Conservation (phyloP, 176 grass and related monocot species). For the Pharus latifolius region DNA sequence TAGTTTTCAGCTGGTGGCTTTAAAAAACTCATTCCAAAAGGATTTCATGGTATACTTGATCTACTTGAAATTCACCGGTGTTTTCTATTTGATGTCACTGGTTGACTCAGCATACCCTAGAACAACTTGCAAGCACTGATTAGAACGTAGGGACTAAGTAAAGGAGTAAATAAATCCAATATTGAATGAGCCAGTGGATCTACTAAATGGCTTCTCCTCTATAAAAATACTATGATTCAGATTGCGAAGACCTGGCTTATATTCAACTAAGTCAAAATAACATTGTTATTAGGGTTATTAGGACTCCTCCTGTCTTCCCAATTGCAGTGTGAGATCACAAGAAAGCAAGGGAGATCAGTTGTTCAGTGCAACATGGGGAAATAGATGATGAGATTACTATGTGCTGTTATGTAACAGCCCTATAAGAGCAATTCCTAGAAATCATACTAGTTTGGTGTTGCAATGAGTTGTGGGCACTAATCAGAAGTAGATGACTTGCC, state of each 20-base stretch:
- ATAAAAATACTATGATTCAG: neutral
- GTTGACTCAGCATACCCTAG: neutral
- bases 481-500: constrained; percentile 31
- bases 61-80: neutral
- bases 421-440: neutral
- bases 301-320: neutral
- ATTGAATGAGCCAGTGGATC: neutral
- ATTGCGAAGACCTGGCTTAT: neutral
- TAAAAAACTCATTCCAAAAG: neutral
- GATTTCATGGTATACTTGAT: neutral
- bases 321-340: too few relatives aligned
- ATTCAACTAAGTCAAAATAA: neutral
- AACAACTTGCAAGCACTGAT: neutral
- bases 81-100: neutral
- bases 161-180: neutral
- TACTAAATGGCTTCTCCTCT: neutral
- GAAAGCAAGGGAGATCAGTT: too few relatives aligned
- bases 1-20: constrained; percentile 6
- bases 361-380: neutral
- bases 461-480: neutral
- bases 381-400: neutral
- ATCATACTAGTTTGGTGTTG: neutral
- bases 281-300: neutral
- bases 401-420: neutral
- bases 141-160: neutral